Evolutionary conservation across 192 early-diverging fungal species (phyloP).

Genomic region (Backusella mclennaniae): DNA sequence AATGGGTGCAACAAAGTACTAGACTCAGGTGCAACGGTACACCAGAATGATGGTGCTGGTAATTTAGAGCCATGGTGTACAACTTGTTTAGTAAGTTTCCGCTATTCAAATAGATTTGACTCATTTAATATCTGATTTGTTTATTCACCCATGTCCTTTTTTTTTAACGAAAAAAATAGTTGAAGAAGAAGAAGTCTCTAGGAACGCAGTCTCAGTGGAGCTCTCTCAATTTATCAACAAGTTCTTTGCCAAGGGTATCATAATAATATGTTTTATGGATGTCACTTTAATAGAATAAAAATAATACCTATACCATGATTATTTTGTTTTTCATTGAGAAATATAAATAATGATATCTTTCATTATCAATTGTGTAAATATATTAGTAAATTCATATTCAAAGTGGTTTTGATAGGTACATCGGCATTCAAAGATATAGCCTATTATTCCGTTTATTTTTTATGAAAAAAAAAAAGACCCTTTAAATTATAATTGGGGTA

Average conservation of each 20-base stretch:
- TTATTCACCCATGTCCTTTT: not conserved
- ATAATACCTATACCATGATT: not conserved
- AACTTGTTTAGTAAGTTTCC: slow-evolving; percentile 23
- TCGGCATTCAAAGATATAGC: not conserved
- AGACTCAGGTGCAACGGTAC: slow-evolving; percentile 31
- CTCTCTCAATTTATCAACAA: not conserved
- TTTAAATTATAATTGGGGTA: not conserved
- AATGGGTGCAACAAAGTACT: slow-evolving; percentile 22
- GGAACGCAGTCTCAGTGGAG: not conserved
- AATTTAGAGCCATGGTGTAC: slow-evolving; percentile 24
- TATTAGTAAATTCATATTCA: not conserved
- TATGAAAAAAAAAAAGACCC: not conserved
- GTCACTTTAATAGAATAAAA: not conserved
- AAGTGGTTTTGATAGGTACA: not conserved
- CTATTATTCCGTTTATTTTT: not conserved
- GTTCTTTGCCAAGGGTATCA: not conserved
- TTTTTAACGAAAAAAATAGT: not conserved
- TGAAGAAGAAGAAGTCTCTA: not conserved
- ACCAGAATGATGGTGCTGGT: not conserved
- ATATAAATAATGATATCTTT: not conserved
- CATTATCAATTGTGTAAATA: not conserved
- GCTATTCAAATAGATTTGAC: not conserved
- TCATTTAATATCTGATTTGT: not conserved
- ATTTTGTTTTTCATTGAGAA: not conserved
- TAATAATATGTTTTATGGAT: not conserved